Evolutionary conservation across 179 eudicot species (phyloP).

Genomic region (Beta lomatogona): DNA sequence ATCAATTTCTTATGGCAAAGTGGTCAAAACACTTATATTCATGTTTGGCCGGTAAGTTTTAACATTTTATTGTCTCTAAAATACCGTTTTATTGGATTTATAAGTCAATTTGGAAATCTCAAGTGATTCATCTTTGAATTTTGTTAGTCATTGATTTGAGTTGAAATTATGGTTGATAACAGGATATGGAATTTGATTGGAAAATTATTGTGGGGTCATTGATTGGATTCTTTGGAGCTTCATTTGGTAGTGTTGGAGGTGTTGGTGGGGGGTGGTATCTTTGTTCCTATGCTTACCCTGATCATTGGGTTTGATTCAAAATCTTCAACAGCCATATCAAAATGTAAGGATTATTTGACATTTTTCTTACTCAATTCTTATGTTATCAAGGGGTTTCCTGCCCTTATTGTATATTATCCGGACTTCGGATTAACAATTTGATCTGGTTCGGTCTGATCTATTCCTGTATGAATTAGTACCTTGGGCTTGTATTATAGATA

Average conservation of each 20-base stretch:
- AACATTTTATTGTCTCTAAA: neutral
- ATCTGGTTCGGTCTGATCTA: neutral
- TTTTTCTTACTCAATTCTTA: neutral
- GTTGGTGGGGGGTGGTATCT: conserved; percentile 81
- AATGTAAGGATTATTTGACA: conserved; percentile 43
- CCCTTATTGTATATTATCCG: neutral
- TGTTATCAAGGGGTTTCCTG: neutral
- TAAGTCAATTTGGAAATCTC: neutral
- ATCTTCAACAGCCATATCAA: conserved; percentile 72
- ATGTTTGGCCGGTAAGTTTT: conserved; percentile 50
- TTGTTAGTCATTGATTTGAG: neutral
- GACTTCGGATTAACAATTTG: neutral
- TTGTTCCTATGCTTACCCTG: conserved; percentile 71
- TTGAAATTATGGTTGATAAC: conserved; percentile 5
- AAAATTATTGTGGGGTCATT: conserved; percentile 50
- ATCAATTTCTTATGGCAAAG: conserved; percentile 43
- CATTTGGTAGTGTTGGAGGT: conserved; percentile 80
- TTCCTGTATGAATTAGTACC: too few species aligned
- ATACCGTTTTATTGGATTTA: neutral
- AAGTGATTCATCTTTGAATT: neutral
- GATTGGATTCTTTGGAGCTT: conserved; percentile 69
- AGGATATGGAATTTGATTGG: conserved; percentile 74
- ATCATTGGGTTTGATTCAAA: conserved; percentile 76
- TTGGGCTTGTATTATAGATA: neutral
- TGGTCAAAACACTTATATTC: conserved; percentile 33